Percentiles rank a stretch among this genome's conserved stretches.
Evolutionary conservation across 2,329 filamentous ascomycete species (phyloP).

Genomic region (Arthrobotrys musiformis): DNA sequence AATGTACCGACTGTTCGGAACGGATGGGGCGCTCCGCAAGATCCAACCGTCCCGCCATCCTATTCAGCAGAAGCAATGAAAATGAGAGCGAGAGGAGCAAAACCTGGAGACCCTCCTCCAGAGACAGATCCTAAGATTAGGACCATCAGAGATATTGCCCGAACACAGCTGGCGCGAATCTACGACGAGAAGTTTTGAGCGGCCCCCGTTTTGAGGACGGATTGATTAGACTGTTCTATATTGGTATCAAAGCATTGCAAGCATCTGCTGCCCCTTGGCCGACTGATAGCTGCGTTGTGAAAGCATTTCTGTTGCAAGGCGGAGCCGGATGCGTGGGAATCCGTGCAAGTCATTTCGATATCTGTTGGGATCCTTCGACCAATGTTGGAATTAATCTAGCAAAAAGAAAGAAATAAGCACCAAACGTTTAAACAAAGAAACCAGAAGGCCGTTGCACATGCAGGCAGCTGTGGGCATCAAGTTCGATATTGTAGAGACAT

Average conservation of each 20-base stretch:
- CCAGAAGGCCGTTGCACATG: no score
- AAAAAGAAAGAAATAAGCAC: no score
- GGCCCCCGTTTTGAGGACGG: background rate
- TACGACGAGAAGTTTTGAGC: background rate
- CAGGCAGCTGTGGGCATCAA: no score
- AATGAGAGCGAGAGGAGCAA: background rate
- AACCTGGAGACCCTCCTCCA: background rate
- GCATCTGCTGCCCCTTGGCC: background rate
- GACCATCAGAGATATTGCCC: background rate
- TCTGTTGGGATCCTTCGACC: background rate
- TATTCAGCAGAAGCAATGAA: background rate
- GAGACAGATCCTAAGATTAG: background rate
- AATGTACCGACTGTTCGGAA: background rate
- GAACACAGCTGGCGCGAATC: background rate
- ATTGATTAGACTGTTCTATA: background rate
- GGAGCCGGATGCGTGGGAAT: background rate
- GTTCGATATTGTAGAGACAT: no score
- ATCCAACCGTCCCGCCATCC: background rate
- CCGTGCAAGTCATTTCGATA: background rate
- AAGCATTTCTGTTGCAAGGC: background rate
- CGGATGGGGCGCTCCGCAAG: background rate
- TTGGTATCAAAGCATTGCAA: background rate
- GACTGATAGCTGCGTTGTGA: background rate
- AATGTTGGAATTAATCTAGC: no score
- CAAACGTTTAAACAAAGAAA: no score